Conservation (phyloP, 192 early-diverging fungal genomes). For the Radiomyces spectabilis region DNA sequence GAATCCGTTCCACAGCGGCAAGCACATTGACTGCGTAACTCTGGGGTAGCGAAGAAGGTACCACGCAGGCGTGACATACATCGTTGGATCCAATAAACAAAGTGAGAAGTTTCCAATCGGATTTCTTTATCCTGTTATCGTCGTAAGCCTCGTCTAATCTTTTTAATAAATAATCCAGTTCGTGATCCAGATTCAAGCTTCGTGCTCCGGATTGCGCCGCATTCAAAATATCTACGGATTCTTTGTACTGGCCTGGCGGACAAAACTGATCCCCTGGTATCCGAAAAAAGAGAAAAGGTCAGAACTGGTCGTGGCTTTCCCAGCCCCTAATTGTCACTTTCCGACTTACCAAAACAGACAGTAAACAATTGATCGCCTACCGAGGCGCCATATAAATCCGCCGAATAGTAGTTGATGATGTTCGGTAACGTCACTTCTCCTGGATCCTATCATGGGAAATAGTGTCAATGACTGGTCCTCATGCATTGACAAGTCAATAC, state of each 20-base stretch:
- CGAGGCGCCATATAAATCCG: conserved; percentile 32
- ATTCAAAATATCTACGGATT: conserved; percentile 28
- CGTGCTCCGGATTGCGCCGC: conserved; percentile 50
- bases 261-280: conserved; percentile 9
- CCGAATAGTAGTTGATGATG: conserved; percentile 35
- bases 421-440: conserved; percentile 35
- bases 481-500: not conserved
- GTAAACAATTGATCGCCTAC: conserved; percentile 39
- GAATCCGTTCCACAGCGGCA: conserved; percentile 25
- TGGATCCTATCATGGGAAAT: conserved; percentile 22
- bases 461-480: not conserved
- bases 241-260: conserved; percentile 18
- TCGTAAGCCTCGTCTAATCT: conserved; percentile 19
- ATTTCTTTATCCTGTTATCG: conserved; percentile 5
- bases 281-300: not conserved
- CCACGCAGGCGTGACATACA: conserved; percentile 37
- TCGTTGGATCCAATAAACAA: conserved; percentile 57
- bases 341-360: conserved; percentile 40
- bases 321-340: too few species aligned
- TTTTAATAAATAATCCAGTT: conserved; percentile 38
- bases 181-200: conserved; percentile 30
- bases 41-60: conserved; percentile 1
- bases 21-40: conserved; percentile 22
- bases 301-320: too few species aligned
- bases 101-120: conserved; percentile 44